Evolutionary conservation across 306 rosid genomes (phyloP), one percentile per base, ranked within the genome.

Genomic region (Prunus mira): DNA sequence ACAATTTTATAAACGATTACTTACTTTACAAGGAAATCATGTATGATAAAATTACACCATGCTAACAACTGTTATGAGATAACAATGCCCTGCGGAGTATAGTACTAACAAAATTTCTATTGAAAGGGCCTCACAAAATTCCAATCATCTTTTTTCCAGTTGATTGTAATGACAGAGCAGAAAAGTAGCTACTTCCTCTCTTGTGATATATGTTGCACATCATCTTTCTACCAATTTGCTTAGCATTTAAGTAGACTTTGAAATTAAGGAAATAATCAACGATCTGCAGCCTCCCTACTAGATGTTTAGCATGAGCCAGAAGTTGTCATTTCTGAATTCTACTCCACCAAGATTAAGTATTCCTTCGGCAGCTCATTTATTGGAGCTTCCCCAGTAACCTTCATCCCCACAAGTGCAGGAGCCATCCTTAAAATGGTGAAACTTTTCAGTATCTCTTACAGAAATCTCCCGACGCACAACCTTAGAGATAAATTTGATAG

Each of bases 381-480:
- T 79, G 56, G 66, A 72, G 58, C 69, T 69, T 50, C 76, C 75
- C 81, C 77, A 67, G 56, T 94, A 89, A 45, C 89, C 96, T 70
- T 89, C 89, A 79, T 90, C 96, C 80, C 84, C 87, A 87, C 98
- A 94, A 34, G 97, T 86, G 81, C 97, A 93, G 57, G 85, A 54
- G 19, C 97, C 98, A 71, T 94, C 96, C 80, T 87, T 94, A 85
- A 94, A 94, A 86, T 85, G 91, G 87, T 94, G 98, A 77, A 90
- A 92, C 77, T 72, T 89, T 74, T 90, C 96, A 0, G 91, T 86
- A 76, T 94, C 93, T 83, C 97, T 84, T 0, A 94, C 91, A 12
- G 85, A 90, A 72, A 94, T 94, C 75, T 94, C 97, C 83, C 98
- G 79, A 49, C 95, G 93, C 15, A 91, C 96, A 61, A 85, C 90